Percentiles rank a stretch among this genome's conserved stretches.
Conservation (phyloP, 1,139 yeast species). For the Arxiozyma heterogenica region DNA sequence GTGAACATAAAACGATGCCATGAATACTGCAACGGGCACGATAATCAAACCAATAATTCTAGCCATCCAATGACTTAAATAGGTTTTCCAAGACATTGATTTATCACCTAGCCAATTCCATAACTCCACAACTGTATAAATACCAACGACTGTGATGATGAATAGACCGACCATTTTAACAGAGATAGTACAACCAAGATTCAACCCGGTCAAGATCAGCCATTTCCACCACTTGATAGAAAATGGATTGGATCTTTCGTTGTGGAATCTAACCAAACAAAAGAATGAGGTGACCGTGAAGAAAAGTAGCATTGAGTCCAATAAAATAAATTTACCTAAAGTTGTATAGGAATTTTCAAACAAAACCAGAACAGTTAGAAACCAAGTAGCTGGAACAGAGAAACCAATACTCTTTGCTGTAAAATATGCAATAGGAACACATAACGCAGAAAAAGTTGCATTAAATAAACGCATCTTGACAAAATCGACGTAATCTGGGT, state of each 20-base stretch:
- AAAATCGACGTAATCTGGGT: slow-evolving; percentile 80
- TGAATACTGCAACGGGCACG: slow-evolving; percentile 53
- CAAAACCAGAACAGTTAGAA: slow-evolving; percentile 76
- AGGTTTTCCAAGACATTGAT: slow-evolving; percentile 41
- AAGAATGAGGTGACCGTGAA: slow-evolving; percentile 81
- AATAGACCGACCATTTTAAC: slow-evolving; percentile 81
- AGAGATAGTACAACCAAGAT: slow-evolving; percentile 71
- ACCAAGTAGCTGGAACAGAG: slow-evolving; percentile 76
- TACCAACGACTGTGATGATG: slow-evolving; percentile 65
- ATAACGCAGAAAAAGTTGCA: slow-evolving; percentile 78
- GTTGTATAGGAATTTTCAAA: slow-evolving; percentile 83
- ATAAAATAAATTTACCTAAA: slow-evolving; percentile 79
- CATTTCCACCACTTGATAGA: slow-evolving; percentile 90
- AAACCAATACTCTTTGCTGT: slow-evolving; percentile 83
- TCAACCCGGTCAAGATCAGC: slow-evolving; percentile 67
- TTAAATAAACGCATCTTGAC: slow-evolving; percentile 92
- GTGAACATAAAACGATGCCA: slow-evolving; percentile 62
- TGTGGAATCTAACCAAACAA: slow-evolving; percentile 73
- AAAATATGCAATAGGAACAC: slow-evolving; percentile 89
- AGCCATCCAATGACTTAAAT: slow-evolving; percentile 55
- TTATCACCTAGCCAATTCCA: slow-evolving; percentile 61
- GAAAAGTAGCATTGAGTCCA: slow-evolving; percentile 92
- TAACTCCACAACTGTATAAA: slow-evolving; percentile 63
- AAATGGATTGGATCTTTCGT: slow-evolving; percentile 55
- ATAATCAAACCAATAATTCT: slow-evolving; percentile 52